These are phyloP conservation scores for Cladophialophora exuberans DNA, from an alignment of 2,329 filamentous ascomycete species.

Conservation along the genomic window DNA sequence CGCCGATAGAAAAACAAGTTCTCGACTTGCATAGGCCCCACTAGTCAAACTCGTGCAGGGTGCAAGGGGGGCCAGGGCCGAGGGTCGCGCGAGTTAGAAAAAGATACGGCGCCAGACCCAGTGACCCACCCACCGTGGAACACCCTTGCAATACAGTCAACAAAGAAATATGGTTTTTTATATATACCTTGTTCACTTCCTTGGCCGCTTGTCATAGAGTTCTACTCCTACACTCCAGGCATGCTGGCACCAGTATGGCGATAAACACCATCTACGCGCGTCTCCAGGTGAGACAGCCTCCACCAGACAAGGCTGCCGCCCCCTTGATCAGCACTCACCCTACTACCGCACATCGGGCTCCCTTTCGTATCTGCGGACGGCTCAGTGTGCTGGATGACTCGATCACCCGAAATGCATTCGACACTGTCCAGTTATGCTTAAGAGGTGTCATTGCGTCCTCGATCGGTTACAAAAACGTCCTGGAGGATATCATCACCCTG, in stretches of 20 bases:
- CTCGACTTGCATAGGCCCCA: no score
- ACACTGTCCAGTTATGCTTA: conserved; percentile 24
- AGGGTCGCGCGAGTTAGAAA: no score
- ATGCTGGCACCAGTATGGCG: neutral
- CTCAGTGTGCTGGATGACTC: conserved; percentile 25
- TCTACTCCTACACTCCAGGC: no score
- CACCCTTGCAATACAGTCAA: no score
- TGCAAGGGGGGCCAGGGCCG: no score
- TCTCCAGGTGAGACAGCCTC: conserved; percentile 12
- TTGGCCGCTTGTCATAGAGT: no score
- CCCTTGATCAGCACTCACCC: conserved; percentile 1
- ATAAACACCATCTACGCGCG: conserved; percentile 23
- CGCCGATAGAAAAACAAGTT: no score
- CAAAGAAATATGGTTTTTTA: no score
- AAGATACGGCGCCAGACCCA: no score
- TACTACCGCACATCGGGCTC: neutral
- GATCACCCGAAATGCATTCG: conserved; percentile 15
- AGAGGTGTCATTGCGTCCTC: conserved; percentile 26
- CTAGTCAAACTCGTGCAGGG: no score
- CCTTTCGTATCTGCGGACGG: conserved; percentile 18
- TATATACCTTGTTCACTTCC: no score
- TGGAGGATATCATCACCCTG: conserved; percentile 29
- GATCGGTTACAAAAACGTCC: conserved; percentile 14
- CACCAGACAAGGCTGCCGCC: conserved; percentile 13
- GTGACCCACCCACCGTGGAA: no score